Evolutionary conservation across 805 yeast genomes (phyloP), one percentile per base, ranked within the genome.

Genomic region (Kodamaea hsintzibuensis): DNA sequence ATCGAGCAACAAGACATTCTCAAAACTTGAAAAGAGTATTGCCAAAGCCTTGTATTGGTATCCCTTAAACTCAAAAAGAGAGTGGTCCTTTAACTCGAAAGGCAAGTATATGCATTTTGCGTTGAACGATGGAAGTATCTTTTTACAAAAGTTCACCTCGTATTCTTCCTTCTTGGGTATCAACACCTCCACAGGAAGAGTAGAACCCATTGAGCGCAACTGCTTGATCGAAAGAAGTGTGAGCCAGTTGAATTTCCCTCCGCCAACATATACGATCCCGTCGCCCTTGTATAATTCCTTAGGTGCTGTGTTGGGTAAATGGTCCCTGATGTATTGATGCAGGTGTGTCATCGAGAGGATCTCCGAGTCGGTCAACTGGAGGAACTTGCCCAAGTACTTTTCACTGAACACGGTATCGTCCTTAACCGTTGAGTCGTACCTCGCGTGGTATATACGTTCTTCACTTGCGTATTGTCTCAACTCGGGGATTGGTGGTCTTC

Each of bases 111-210:
- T 69, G 56, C 79, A 76, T 50, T 65, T 60, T 12, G 80, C 78
- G 52, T 70, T 64, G 56, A 73, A 64, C 4, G 69, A 64, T 1
- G 79, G 79, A 42, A 75, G 72, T 0, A 72, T 64, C 16, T 68
- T 62, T 7, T 69, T 68, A 62, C 80, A 75, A 50, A 85, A 77
- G 54, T 85, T 88, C 38, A 82, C 78, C 62, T 89, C 95, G 62
- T 83, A 88, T 62, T 88, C 95, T 33, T 80, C 80, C 17, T 78
- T 73, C 39, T 82, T 79, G 7, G 96, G 96, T 58, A 91, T 82
- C 59, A 89, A 79, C 8, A 91, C 88, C 73, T 91, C 97, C 17
- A 91, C 83, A 0, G 97, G 97, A 38, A 87, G 69, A 12, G 76
- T 77, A 2, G 88, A 83, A 2, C 93, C 91, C 7, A 80, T 73